Conservation (phyloP, 1,284 basidiomycete genomes). For the Somion occarium region DNA sequence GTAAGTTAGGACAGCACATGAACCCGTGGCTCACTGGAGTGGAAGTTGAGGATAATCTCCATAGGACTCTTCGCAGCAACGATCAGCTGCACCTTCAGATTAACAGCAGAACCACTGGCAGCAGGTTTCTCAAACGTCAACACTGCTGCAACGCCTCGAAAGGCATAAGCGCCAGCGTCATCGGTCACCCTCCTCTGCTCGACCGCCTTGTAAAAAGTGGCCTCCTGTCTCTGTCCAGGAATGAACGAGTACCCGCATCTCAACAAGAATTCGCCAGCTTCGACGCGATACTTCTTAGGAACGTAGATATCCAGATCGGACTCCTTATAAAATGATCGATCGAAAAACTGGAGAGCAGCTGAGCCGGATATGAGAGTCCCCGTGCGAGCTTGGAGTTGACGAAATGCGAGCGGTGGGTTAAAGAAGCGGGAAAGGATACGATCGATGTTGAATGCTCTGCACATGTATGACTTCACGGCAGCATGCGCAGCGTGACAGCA, state of each 20-base stretch:
- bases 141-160: conserved; percentile 3
- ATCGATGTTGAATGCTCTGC: conserved; percentile 23
- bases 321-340: conserved; percentile 13
- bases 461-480: conserved; percentile 19
- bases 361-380: conserved; percentile 16
- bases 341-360: conserved; percentile 17
- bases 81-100: conserved; percentile 34
- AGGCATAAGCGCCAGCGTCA: neutral
- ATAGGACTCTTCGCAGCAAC: conserved; percentile 24
- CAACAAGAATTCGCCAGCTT: conserved; percentile 11
- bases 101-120: neutral
- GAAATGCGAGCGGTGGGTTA: conserved; percentile 12
- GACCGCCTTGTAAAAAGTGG: neutral
- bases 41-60: conserved; percentile 34
- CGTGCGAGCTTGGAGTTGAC: conserved; percentile 15
- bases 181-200: neutral
- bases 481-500: conserved; percentile 16
- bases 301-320: conserved; percentile 18
- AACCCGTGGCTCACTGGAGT: conserved; percentile 36
- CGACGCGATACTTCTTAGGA: neutral
- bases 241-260: conserved; percentile 4
- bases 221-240: neutral
- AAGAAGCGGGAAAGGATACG: conserved; percentile 18
- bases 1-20: neutral
- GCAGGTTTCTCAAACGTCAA: conserved; percentile 2